These are phyloP conservation scores for Beauveria bassiana DNA, from an alignment of 2,329 filamentous ascomycete genomes.

Conservation along the genomic window DNA sequence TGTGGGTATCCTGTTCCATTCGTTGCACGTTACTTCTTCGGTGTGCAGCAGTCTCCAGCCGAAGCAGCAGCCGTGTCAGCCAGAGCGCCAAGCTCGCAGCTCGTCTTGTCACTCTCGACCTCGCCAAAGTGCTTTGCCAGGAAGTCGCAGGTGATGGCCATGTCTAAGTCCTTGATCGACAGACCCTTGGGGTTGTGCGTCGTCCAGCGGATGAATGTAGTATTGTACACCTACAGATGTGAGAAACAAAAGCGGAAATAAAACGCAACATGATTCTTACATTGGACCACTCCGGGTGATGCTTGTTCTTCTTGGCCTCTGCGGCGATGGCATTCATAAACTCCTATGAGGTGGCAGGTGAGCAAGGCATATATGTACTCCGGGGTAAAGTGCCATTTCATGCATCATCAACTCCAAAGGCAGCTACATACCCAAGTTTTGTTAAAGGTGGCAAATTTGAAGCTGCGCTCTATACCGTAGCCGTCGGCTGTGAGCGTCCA, in stretches of 20 bases:
- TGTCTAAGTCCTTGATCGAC: conserved; percentile 53
- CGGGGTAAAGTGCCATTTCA: background rate
- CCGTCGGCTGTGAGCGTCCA: conserved; percentile 47
- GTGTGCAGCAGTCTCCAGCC: conserved; percentile 48
- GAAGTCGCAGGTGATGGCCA: conserved; percentile 56
- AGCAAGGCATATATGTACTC: background rate
- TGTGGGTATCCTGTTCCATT: background rate
- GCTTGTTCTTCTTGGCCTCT: conserved; percentile 59
- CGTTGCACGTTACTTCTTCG: conserved; percentile 24
- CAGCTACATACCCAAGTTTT: conserved; percentile 53
- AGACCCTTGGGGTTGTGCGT: conserved; percentile 61
- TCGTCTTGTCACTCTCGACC: conserved; percentile 27
- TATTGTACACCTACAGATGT: conserved; percentile 55
- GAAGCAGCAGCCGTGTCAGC: conserved; percentile 37
- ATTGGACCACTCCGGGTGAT: conserved; percentile 73
- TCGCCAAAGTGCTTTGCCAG: conserved; percentile 52
- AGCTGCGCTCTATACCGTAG: conserved; percentile 49
- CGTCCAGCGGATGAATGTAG: conserved; percentile 63
- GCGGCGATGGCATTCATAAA: conserved; percentile 68
- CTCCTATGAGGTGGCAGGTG: conserved; percentile 35
- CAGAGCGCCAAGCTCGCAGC: conserved; percentile 33
- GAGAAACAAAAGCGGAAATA: background rate
- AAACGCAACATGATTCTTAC: conserved; percentile 30
- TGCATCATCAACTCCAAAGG: background rate
- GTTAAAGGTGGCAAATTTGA: conserved; percentile 57